These are phyloP conservation scores for Globisporangium alternatum DNA, from an alignment of 352 stramenopile species.

Conservation along the genomic window DNA sequence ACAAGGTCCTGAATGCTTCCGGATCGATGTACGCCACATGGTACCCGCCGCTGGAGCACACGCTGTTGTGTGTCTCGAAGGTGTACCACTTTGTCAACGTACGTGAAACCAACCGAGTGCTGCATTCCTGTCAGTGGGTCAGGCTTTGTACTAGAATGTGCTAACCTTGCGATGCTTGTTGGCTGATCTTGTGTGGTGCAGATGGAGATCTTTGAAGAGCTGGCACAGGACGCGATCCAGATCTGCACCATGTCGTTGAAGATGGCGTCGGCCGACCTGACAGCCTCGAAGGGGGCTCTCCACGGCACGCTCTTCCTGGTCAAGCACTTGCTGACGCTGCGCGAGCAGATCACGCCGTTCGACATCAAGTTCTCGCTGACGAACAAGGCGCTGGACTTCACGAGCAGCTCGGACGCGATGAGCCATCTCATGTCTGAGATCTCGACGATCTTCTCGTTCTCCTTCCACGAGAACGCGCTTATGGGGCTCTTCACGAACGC, in stretches of 20 bases:
- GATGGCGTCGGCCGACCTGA: conserved; percentile 69
- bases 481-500: conserved; percentile 61
- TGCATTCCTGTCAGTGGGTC: background rate
- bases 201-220: conserved; percentile 85
- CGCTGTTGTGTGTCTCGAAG: conserved; percentile 81
- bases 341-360: conserved; percentile 84
- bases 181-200: conserved; percentile 14
- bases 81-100: conserved; percentile 85
- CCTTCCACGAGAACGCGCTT: conserved; percentile 52
- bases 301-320: conserved; percentile 77
- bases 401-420: conserved; percentile 71
- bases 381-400: conserved; percentile 75
- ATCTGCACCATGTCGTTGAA: conserved; percentile 77
- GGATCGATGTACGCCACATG: conserved; percentile 72
- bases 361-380: conserved; percentile 77
- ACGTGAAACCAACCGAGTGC: conserved; percentile 2
- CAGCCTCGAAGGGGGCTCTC: conserved; percentile 40
- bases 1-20: conserved; percentile 46
- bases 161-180: background rate
- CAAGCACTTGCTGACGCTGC: conserved; percentile 79
- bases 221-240: conserved; percentile 80
- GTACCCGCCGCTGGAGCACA: conserved; percentile 83
- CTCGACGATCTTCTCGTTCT: conserved; percentile 62
- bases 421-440: conserved; percentile 64
- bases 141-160: background rate